These are phyloP conservation scores for Colletotrichum liaoningense DNA, from an alignment of 2,329 filamentous ascomycete genomes.

Conservation along the genomic window DNA sequence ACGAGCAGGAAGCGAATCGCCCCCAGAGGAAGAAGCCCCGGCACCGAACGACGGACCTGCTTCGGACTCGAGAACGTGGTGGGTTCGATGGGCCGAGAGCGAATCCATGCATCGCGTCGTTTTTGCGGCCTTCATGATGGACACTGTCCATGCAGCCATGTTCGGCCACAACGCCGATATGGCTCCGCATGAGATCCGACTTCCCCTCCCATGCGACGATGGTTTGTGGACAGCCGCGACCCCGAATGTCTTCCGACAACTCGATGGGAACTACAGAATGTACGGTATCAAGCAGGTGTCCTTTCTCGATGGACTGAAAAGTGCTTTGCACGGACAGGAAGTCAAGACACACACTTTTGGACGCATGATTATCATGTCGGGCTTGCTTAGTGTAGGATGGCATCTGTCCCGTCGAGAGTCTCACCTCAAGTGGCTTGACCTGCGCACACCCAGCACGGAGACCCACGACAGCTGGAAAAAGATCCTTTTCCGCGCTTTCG, in stretches of 20 bases:
- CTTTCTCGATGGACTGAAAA: conserved; percentile 87
- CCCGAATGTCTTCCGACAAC: conserved; percentile 79
- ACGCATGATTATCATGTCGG: conserved; percentile 90
- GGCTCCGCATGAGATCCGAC: conserved; percentile 88
- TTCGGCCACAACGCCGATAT: conserved; percentile 92
- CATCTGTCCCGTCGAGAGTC: conserved; percentile 89
- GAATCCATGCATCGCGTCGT: conserved; percentile 89
- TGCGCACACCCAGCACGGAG: conserved; percentile 70
- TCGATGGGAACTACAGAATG: conserved; percentile 80
- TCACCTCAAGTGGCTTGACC: conserved; percentile 82
- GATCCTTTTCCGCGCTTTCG: conserved; percentile 81
- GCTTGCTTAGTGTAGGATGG: conserved; percentile 90
- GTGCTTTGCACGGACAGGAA: conserved; percentile 82
- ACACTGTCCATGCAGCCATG: conserved; percentile 90
- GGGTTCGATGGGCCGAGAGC: conserved; percentile 89
- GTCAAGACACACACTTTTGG: conserved; percentile 91
- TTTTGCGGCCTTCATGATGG: conserved; percentile 90
- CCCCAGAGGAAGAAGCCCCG: conserved; percentile 68
- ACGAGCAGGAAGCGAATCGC: conserved; percentile 81
- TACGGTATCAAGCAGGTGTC: conserved; percentile 83
- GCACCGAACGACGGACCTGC: conserved; percentile 36
- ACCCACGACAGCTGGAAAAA: conserved; percentile 81
- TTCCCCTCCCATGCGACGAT: conserved; percentile 89
- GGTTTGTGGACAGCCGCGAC: conserved; percentile 85
- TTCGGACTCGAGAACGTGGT: conserved; percentile 67